Evolutionary conservation across 1,139 yeast species (phyloP).

Genomic region (Cylindricascospora bacillispora): DNA sequence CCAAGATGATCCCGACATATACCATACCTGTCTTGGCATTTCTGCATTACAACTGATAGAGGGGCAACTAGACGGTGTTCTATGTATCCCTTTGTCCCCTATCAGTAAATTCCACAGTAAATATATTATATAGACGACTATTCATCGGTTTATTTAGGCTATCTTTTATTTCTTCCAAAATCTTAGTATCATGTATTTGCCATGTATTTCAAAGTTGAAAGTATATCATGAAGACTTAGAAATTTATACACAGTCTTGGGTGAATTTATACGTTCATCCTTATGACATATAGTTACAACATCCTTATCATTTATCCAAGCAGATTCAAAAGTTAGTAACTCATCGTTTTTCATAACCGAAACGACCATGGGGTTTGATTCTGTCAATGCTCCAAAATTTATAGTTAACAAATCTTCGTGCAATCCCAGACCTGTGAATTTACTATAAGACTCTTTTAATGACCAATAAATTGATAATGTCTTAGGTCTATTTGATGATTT

Average conservation of each 20-base stretch:
- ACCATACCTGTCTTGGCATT: slow-evolving; percentile 51
- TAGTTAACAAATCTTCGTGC: slow-evolving; percentile 34
- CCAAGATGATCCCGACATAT: slow-evolving; percentile 56
- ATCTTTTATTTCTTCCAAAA: too few species aligned
- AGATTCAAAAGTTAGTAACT: not conserved
- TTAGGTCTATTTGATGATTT: slow-evolving; percentile 7
- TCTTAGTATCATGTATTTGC: too few species aligned
- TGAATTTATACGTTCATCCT: too few species aligned
- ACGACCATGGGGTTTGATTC: not conserved
- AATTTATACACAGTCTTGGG: too few species aligned
- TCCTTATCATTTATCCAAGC: slow-evolving; percentile 1
- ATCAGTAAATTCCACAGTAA: too few species aligned
- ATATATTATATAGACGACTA: too few species aligned
- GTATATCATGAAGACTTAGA: too few species aligned
- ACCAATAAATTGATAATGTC: slow-evolving; percentile 50
- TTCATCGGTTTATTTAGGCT: too few species aligned
- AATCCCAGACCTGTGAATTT: slow-evolving; percentile 53
- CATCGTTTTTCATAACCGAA: not conserved
- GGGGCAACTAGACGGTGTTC: slow-evolving; percentile 17
- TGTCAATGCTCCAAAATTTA: slow-evolving; percentile 16
- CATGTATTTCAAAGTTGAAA: too few species aligned
- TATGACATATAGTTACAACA: not conserved
- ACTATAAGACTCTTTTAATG: slow-evolving; percentile 58
- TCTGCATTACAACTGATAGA: slow-evolving; percentile 42
- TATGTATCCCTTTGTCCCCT: slow-evolving; percentile 25